Base-by-base conservation (phyloP, 176 grass and related monocot species). In the Microstegium vimineum region DNA sequence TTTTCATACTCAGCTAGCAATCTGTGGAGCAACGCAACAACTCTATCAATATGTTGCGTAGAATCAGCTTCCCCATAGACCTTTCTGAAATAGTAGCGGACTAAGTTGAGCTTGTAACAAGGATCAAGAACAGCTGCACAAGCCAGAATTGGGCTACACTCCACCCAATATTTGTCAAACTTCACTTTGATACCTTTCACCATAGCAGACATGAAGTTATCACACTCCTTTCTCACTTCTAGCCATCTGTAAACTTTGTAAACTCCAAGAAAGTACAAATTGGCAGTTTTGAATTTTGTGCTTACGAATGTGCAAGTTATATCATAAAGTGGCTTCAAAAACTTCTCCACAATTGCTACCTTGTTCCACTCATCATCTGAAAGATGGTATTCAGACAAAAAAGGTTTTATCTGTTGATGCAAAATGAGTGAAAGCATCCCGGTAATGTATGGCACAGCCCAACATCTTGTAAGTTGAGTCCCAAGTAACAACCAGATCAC, bases 381-480 rank as follows among this genome's bases (percentile, higher is more conserved):
- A 78, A 85, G 74, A 78, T 78, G 37, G 9, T 46, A 71, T 20
- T 85, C 0, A 10, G 65, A 41, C 9, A 71, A 37, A 38, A 38
- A 73, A 73, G 6, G 66, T 72, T 42, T 25, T 14, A 69, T 77
- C 36, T 27, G 22, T 77, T 33, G 73, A 70, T 69, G 74, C 82
- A 70, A 69, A 84, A 70, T 84, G 63, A 6, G 17, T 86, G 40
- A 72, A 72, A 52, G 75, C 75, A 52, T 79, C 54, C 75, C 35
- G 64, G 41, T 52, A 79, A 63, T 73, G 38, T 8, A 79, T 38
- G 1, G 40, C 67, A 52, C 32, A 72, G 0, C 41, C 31, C 31
- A 86, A n/a, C 75, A 86, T 86, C 63, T 86, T 79, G 75, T 79
- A 86, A 65, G 75, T 65, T 28, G 52, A 79, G 42, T 85, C 75